Evolutionary conservation across 352 stramenopile species (phyloP).

Genomic region (Phytophthora fragariaefolia): DNA sequence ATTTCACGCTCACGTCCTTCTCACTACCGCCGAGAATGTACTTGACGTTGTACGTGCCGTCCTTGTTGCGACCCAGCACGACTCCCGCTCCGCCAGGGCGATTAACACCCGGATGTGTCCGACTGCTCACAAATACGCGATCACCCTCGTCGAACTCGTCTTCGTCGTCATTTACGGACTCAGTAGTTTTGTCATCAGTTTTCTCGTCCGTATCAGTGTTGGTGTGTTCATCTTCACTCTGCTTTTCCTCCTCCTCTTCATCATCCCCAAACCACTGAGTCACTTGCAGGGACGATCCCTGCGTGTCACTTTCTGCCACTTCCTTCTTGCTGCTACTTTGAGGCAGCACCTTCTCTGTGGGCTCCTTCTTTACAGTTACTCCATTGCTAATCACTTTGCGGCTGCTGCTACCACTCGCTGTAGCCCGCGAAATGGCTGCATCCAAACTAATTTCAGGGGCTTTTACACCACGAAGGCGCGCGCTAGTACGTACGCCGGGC

Average conservation of each 20-base stretch:
- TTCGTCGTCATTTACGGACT: constrained; percentile 48
- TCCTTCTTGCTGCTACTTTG: constrained; percentile 2
- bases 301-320: background rate
- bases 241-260: constrained; percentile 33
- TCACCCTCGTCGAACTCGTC: constrained; percentile 63
- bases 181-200: constrained; percentile 1
- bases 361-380: constrained; percentile 36
- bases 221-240: constrained; percentile 11
- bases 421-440: constrained; percentile 18
- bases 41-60: constrained; percentile 85
- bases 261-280: constrained; percentile 49
- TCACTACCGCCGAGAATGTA: constrained; percentile 83
- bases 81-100: constrained; percentile 69
- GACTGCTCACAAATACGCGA: constrained; percentile 75
- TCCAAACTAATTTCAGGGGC: constrained; percentile 44
- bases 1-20: constrained; percentile 65
- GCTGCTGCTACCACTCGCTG: constrained; percentile 5
- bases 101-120: constrained; percentile 83
- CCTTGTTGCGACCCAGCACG: constrained; percentile 58
- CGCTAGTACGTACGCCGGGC: constrained; percentile 38
- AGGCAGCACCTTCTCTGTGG: constrained; percentile 6
- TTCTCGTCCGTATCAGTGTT: constrained; percentile 13
- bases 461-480: constrained; percentile 56
- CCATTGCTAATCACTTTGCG: constrained; percentile 14
- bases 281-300: background rate